phyloP scores from a whole-genome alignment of 2,329 filamentous ascomycete genomes.

The Fusarium goolgardi region DNA sequence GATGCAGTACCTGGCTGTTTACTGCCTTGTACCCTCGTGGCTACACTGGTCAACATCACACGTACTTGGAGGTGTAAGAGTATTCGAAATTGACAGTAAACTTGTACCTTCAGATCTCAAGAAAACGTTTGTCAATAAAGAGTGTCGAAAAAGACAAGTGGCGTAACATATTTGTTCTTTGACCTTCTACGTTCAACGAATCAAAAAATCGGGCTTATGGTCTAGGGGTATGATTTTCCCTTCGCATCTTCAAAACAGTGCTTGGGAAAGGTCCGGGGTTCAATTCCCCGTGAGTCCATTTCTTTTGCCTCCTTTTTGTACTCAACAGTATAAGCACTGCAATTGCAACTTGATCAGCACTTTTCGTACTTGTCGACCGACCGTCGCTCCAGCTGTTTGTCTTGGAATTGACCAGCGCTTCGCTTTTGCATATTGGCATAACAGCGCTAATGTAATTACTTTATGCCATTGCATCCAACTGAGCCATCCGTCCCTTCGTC shows the following conservation, averaged over 20 bases:
- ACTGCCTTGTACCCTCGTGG: not conserved
- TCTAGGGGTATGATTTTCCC: conserved; percentile 37
- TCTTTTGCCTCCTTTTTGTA: not conserved
- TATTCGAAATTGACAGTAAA: not conserved
- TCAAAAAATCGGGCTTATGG: conserved; percentile 24
- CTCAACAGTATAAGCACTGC: not conserved
- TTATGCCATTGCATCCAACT: not conserved
- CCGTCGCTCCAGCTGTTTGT: not conserved
- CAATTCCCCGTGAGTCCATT: conserved; percentile 35
- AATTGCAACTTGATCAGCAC: not conserved
- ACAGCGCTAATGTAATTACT: not conserved
- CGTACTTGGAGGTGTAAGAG: not conserved
- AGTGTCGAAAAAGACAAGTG: fast-evolving
- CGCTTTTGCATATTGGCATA: not conserved
- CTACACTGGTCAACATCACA: fast-evolving
- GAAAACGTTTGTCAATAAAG: not conserved
- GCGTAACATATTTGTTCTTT: not conserved
- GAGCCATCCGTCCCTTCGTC: not conserved
- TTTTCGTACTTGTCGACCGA: not conserved
- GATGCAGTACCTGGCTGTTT: not conserved
- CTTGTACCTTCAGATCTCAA: not conserved
- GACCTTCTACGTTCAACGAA: not conserved
- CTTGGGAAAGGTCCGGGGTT: conserved; percentile 35
- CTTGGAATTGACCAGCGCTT: not conserved
- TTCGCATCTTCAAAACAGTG: conserved; percentile 17